Evolutionary conservation across 306 rosid genomes (phyloP).

Genomic region (Vicia villosa): DNA sequence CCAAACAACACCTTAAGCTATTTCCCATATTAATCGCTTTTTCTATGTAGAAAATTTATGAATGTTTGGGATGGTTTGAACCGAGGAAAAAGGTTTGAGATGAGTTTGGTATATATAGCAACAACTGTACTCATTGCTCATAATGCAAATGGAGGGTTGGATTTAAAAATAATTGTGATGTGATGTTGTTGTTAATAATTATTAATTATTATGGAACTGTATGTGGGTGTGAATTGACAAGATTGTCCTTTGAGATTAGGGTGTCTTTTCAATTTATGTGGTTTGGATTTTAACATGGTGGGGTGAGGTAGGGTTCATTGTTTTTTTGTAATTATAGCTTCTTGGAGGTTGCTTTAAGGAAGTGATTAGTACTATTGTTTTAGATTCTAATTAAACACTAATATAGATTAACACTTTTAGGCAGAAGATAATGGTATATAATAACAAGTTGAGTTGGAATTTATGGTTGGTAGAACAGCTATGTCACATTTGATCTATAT

Average conservation of each 20-base stretch:
- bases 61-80: conserved; percentile 27
- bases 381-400: neutral
- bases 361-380: neutral
- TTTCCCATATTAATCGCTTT: conserved; percentile 64
- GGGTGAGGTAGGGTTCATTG: conserved; percentile 39
- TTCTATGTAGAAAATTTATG: neutral
- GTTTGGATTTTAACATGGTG: conserved; percentile 38
- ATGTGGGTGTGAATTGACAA: conserved; percentile 43
- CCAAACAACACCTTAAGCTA: conserved; percentile 89
- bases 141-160: conserved; percentile 25
- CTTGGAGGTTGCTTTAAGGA: conserved; percentile 34
- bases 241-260: conserved; percentile 38
- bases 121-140: conserved; percentile 41
- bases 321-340: neutral
- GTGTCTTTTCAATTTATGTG: conserved; percentile 30
- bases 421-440: neutral
- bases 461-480: neutral
- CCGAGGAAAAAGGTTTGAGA: conserved; percentile 27
- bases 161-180: conserved; percentile 26
- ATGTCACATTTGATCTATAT: neutral
- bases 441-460: neutral
- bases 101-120: conserved; percentile 50
- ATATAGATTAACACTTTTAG: neutral
- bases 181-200: conserved; percentile 13
- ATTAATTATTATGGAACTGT: conserved; percentile 16